Conservation (phyloP, 257 asterid genomes). For the Henckelia pumila region DNA sequence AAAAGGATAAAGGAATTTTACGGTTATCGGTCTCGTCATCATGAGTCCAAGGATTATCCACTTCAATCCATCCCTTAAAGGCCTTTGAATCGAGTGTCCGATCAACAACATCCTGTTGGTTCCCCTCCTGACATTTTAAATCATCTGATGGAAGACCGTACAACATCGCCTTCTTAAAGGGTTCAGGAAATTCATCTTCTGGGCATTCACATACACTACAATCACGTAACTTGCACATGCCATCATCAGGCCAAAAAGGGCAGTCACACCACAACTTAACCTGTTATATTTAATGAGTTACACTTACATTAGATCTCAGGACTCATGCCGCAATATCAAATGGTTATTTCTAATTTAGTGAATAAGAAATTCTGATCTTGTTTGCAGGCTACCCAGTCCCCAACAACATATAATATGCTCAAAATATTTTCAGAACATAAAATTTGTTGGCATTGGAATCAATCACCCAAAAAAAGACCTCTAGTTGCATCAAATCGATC, state of each 20-base stretch:
- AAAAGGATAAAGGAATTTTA: slow-evolving; percentile 34
- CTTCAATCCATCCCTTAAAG: slow-evolving; percentile 88
- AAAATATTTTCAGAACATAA: background rate
- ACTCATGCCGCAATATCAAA: slow-evolving; percentile 18
- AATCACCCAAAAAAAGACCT: background rate
- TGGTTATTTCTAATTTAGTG: background rate
- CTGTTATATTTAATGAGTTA: slow-evolving; percentile 40
- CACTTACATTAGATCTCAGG: slow-evolving; percentile 26
- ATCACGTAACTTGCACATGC: slow-evolving; percentile 93
- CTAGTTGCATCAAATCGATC: background rate
- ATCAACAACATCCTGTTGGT: slow-evolving; percentile 81
- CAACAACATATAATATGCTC: slow-evolving; percentile 7
- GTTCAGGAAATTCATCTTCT: slow-evolving; percentile 81
- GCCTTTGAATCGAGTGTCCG: slow-evolving; percentile 88
- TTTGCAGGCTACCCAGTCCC: slow-evolving; percentile 12
- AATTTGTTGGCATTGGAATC: background rate
- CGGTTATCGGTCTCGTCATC: slow-evolving; percentile 94
- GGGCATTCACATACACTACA: slow-evolving; percentile 98
- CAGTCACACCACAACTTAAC: slow-evolving; percentile 97
- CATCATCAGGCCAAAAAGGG: slow-evolving; percentile 99
- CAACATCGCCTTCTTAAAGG: slow-evolving; percentile 52
- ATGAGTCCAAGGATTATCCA: slow-evolving; percentile 91
- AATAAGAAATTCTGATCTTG: background rate
- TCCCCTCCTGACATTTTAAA: slow-evolving; percentile 93
- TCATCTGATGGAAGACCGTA: slow-evolving; percentile 62